phyloP scores from a whole-genome alignment of 2,329 filamentous ascomycete genomes.

The Phaeoacremonium minimum region DNA sequence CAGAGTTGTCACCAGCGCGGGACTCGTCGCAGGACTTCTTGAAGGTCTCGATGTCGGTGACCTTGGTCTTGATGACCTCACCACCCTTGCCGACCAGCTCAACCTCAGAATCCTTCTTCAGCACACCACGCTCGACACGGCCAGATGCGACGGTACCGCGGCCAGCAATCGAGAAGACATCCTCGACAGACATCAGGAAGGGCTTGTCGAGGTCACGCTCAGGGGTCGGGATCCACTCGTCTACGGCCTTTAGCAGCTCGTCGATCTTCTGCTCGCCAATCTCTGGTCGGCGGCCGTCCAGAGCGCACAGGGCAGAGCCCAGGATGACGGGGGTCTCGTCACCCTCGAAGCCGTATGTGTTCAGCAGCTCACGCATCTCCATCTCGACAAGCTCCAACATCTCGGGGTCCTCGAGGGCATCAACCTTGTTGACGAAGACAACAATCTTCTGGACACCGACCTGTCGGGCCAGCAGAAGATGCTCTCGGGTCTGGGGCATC shows the following conservation, averaged over 20 bases:
- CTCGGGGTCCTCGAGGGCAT: constrained; percentile 94
- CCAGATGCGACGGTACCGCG: constrained; percentile 96
- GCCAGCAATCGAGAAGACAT: constrained; percentile 84
- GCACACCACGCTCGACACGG: constrained; percentile 89
- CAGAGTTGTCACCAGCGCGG: constrained; percentile 95
- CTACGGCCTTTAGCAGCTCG: constrained; percentile 83
- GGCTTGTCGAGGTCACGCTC: constrained; percentile 94
- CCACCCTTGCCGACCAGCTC: constrained; percentile 87
- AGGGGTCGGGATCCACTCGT: constrained; percentile 94
- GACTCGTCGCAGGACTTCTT: constrained; percentile 99
- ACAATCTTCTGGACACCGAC: constrained; percentile 98
- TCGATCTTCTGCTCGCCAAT: constrained; percentile 87
- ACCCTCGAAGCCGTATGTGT: constrained; percentile 91
- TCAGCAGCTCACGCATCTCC: constrained; percentile 98
- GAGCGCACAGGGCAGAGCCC: constrained; percentile 91
- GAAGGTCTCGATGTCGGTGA: constrained; percentile 99
- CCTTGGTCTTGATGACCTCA: constrained; percentile 91
- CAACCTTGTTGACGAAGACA: constrained; percentile 99
- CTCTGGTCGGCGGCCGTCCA: constrained; percentile 81
- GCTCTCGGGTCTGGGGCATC: constrained; percentile 99
- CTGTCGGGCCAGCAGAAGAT: constrained; percentile 94
- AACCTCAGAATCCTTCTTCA: constrained; percentile 93
- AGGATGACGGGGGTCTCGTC: constrained; percentile 97
- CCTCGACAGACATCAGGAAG: constrained; percentile 98
- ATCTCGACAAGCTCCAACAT: constrained; percentile 99